Conservation (phyloP, 73 alveolate species). For the Paramecium primaurelia region DNA sequence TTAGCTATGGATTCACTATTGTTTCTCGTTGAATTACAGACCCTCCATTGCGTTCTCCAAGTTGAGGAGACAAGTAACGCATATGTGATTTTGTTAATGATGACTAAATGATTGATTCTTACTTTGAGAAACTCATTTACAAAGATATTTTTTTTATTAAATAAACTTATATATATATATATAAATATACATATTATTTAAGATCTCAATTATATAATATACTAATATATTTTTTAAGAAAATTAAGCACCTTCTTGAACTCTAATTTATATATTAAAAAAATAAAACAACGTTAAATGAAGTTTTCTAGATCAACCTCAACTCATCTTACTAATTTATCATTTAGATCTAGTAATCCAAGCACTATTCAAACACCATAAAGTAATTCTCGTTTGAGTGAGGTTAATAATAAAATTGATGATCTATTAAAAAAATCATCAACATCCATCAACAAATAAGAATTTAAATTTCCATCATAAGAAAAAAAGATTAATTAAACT, state of each 20-base stretch:
- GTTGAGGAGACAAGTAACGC: background rate
- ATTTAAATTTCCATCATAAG: background rate
- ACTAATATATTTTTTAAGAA: background rate
- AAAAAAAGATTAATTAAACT: background rate
- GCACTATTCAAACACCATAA: background rate
- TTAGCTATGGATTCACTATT: background rate
- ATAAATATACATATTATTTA: background rate
- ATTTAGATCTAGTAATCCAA: background rate
- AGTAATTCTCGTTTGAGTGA: slow-evolving; percentile 16
- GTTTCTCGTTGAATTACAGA: background rate
- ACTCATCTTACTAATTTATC: background rate
- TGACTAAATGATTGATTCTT: background rate
- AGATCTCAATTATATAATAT: background rate
- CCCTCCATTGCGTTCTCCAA: background rate
- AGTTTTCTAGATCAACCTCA: background rate
- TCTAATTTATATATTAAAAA: background rate
- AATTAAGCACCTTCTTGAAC: background rate
- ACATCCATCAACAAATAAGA: background rate
- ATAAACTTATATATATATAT: background rate
- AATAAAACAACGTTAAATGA: background rate
- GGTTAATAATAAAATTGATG: slow-evolving; percentile 8
- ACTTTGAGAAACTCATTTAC: background rate
- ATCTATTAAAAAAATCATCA: background rate
- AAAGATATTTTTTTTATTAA: background rate
- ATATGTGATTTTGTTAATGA: background rate